Base-by-base conservation (phyloP, 768 basidiomycete genomes). In the Astraeus odoratus region DNA sequence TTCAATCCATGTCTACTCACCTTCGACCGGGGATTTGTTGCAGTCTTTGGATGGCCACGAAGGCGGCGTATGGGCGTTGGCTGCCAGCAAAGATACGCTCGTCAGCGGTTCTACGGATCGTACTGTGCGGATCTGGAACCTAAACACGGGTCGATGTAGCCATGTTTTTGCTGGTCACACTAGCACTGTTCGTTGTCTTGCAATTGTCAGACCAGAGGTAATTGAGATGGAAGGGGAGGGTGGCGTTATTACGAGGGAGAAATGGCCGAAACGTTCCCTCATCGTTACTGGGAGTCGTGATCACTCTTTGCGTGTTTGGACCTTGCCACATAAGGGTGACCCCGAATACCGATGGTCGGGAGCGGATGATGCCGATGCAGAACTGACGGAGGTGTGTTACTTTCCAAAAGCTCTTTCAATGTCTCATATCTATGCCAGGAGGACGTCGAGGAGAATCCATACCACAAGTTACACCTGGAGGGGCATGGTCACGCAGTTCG, bases 81-180 rank as follows among this genome's bases (percentile, higher is more conserved):
- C 87, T 4, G 83, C 86, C 27, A 89, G 77, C 63, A 89, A 87
- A 70, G 81, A 91, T 61, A 77, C 85, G 22, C 77, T 93, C 15
- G 93, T 95, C 53, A 91, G 86, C 54, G 93, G 93, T 4, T 90
- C 87, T 10, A 96, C 93, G 7, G 93, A 96, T 67, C 81, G 93
- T 23, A 94, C 91, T 0, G 89, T 96, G 44, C 75, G 93, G 39
- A 86, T 94, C 30, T 96, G 92, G 93, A 83, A 94, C 57, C 70
- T 95, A 27, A 65, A 75, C 29, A 83, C 77, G 4, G 86, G 88
- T 2, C 71, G 74, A 37, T 93, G 92, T 60, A 91, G 86, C 3
- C 95, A 97, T 65, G 81, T 91, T 15, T 98, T 98, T 64, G 84
- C 90, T 27, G 95, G 95, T 0, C 95, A 99, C 65, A 96, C 91